Evolutionary conservation across 768 basidiomycete species (phyloP).

Genomic region (Cyclocybe cylindracea): DNA sequence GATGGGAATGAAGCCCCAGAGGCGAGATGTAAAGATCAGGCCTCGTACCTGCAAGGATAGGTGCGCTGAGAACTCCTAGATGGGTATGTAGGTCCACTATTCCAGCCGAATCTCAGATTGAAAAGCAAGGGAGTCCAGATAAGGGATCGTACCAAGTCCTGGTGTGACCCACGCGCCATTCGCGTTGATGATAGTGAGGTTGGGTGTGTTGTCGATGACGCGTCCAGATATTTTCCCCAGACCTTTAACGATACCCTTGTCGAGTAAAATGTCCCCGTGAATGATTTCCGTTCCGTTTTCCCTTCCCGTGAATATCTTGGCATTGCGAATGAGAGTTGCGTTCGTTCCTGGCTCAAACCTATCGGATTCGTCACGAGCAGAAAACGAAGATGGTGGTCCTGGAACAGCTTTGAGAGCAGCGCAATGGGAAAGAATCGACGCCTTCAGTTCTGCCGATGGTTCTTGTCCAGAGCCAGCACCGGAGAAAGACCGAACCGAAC

Average conservation of each 20-base stretch:
- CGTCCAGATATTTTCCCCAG: constrained; percentile 53
- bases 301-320: constrained; percentile 64
- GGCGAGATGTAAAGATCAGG: neutral
- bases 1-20: neutral
- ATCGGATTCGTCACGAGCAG: constrained; percentile 54
- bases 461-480: neutral
- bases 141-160: constrained; percentile 48
- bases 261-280: constrained; percentile 67
- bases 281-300: constrained; percentile 54
- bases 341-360: constrained; percentile 66
- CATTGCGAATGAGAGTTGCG: constrained; percentile 71
- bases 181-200: constrained; percentile 59
- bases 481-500: neutral
- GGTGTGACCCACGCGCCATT: constrained; percentile 71
- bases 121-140: constrained; percentile 9
- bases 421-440: constrained; percentile 44
- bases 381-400: constrained; percentile 33
- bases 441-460: too few species aligned
- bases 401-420: constrained; percentile 53
- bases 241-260: constrained; percentile 61
- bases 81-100: constrained; percentile 80
- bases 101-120: constrained; percentile 1
- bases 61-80: constrained; percentile 69
- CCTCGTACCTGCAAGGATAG: constrained; percentile 46
- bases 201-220: constrained; percentile 34